Evolutionary conservation across 2,329 filamentous ascomycete species (phyloP).

Genomic region (Nectriaceae sp.): DNA sequence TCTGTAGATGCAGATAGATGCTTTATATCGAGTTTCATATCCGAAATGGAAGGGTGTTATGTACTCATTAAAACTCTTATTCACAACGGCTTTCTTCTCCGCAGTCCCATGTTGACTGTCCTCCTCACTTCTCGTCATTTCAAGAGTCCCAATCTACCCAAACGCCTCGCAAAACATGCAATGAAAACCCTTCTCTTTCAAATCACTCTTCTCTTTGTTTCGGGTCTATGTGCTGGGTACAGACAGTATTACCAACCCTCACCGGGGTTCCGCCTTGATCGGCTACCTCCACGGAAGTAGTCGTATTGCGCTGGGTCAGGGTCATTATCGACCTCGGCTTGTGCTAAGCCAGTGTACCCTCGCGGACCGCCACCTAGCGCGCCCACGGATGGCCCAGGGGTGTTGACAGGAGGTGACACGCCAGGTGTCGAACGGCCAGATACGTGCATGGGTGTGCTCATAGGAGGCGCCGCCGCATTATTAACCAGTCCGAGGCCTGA

Average conservation of each 20-base stretch:
- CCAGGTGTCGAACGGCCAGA: conserved; percentile 26
- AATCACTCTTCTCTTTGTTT: background rate
- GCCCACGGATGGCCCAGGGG: conserved; percentile 46
- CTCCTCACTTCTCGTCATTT: background rate
- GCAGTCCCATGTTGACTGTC: conserved; percentile 4
- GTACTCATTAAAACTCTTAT: conserved; percentile 17
- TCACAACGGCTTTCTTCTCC: conserved; percentile 3
- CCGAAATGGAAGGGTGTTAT: conserved; percentile 11
- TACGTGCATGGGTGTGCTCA: conserved; percentile 35
- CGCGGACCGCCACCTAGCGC: conserved; percentile 59
- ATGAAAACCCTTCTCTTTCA: conserved; percentile 12
- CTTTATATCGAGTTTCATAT: background rate
- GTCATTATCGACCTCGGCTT: conserved; percentile 45
- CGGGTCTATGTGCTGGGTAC: background rate
- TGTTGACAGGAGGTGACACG: conserved; percentile 14
- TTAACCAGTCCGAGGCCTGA: conserved; percentile 55
- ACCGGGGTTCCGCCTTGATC: conserved; percentile 34
- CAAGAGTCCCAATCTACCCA: conserved; percentile 28
- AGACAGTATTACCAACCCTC: conserved; percentile 40
- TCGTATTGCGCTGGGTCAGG: conserved; percentile 55
- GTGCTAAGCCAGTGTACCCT: conserved; percentile 61
- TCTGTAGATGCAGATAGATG: background rate
- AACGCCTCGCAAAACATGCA: conserved; percentile 29
- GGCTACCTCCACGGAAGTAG: conserved; percentile 51
- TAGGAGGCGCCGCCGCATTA: conserved; percentile 54